Base-by-base conservation (phyloP, 2,329 filamentous ascomycete species). In the Pyrenophora graminea region DNA sequence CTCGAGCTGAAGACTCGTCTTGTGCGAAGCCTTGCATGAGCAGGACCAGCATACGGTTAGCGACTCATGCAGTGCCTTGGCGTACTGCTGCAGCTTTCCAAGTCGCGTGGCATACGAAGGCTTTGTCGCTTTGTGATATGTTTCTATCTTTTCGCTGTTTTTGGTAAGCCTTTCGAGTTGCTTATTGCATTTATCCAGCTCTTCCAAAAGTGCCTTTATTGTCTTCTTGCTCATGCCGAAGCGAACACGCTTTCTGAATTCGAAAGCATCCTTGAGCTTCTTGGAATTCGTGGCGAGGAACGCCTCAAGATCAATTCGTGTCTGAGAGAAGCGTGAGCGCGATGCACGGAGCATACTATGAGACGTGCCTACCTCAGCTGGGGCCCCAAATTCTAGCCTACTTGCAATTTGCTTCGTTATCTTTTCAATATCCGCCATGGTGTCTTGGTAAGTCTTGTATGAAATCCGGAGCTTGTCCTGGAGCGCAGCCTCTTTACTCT, bases 151-250 rank as follows among this genome's bases (percentile, higher is more conserved):
- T 45, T 73, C 71, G 18, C 67, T 72, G 39, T 68, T 67, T 25
- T 73, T 67, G 0, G 71, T 72, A 33, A 73, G 73, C 12, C 71
- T 63, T 44, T 74, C 71, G 3, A 74, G 60, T 42, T 73, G 69
- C 31, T 71, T 71, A 43, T 73, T 73, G 60, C 71, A 74, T 2
- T 72, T 68, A 31, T 71, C 65, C 17, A 74, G 53, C 50, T 74
- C 66, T 44, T 71, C 69, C 3, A 74, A 53, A 9, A 72, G 51
- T 18, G 58, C 61, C 41, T 71, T 73, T 39, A 74, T 66, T 13
- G 55, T 67, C 49, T 72, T 72, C 51, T 72, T 74, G 34, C 56
- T 67, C 70, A 73, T 74, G 3, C 67, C 67, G 45, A 73, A 73
- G 5, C 60, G 61, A 2, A 73, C 61, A 0, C 70, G 62, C 55